phyloP scores from a whole-genome alignment of 148 eudicot genomes.

The Rhododendron mucronatum region DNA sequence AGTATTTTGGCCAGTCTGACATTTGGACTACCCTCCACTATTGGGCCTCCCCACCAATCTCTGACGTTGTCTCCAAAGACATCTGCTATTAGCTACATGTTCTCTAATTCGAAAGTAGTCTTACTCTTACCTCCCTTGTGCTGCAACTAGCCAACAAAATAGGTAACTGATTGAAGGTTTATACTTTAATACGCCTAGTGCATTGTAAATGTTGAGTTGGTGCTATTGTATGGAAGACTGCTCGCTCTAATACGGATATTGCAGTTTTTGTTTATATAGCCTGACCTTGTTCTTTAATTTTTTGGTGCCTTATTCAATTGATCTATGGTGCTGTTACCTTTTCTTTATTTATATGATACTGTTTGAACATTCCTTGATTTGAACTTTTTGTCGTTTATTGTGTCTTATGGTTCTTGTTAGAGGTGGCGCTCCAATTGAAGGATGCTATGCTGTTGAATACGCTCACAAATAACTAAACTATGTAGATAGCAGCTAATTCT shows the following conservation, averaged over 20 bases:
- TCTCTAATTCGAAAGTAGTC: neutral
- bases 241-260: neutral
- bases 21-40: neutral
- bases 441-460: neutral
- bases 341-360: neutral
- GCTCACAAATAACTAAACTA: neutral
- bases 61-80: neutral
- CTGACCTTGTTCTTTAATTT: neutral
- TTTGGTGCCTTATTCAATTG: neutral
- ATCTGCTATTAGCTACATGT: neutral
- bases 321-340: neutral
- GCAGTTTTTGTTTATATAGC: neutral
- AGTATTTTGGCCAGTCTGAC: neutral
- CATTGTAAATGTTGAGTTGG: neutral
- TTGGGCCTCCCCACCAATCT: neutral
- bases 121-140: neutral
- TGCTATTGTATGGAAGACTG: slow-evolving; percentile 1
- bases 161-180: neutral
- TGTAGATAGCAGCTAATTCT: neutral
- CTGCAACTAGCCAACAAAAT: neutral
- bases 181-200: neutral
- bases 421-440: neutral
- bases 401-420: neutral
- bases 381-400: neutral
- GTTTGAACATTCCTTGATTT: neutral